A percentile compares a stretch with the other conserved stretches of the same genome.
Evolutionary conservation across 2,329 filamentous ascomycete species (phyloP).

Genomic region (Dothideomycetidae sp.): DNA sequence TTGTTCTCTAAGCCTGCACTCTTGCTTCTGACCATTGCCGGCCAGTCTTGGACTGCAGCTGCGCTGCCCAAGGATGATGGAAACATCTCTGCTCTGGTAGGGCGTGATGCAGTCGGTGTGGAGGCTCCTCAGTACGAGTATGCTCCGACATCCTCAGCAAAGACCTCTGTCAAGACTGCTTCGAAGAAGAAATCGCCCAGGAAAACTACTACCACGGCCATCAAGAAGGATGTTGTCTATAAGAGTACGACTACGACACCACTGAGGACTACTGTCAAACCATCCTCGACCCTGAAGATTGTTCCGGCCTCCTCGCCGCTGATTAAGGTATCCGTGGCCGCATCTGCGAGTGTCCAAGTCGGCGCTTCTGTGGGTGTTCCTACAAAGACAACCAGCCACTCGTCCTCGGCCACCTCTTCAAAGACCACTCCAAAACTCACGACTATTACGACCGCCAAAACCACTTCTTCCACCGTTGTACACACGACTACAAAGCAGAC

Average conservation of each 20-base stretch:
- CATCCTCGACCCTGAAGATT: too few species aligned
- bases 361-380: too few species aligned
- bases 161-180: not conserved
- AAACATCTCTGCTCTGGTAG: not conserved
- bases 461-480: not conserved
- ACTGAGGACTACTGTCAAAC: not conserved
- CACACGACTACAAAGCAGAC: not conserved
- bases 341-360: too few species aligned
- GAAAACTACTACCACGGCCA: not conserved
- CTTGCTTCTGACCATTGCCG: not conserved
- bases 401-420: not conserved
- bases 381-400: not conserved
- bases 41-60: not conserved
- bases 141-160: not conserved
- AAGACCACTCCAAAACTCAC: not conserved
- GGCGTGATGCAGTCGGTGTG: not conserved
- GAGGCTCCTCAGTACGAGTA: not conserved
- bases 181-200: not conserved
- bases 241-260: not conserved
- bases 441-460: not conserved
- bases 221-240: not conserved
- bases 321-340: too few species aligned
- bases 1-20: not conserved
- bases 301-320: too few species aligned
- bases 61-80: not conserved